A percentile compares a stretch with the other conserved stretches of the same genome.
Conservation (phyloP, 2,329 filamentous ascomycete genomes). For the Exophiala phaeomuriformis region DNA sequence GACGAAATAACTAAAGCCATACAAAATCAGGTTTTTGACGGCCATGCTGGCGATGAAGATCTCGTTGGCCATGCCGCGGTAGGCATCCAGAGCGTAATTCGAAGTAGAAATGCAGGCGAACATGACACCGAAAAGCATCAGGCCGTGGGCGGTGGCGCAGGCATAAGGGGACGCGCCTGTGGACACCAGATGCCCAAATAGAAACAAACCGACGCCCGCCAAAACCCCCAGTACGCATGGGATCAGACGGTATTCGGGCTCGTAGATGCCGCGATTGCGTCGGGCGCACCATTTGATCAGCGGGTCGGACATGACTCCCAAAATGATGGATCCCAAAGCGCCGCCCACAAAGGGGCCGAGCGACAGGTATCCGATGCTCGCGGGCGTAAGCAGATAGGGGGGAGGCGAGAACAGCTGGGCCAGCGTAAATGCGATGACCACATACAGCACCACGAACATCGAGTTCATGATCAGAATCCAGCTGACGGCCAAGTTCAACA, state of each 20-base stretch:
- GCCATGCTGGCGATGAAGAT: constrained; percentile 28
- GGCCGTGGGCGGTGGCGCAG: not conserved
- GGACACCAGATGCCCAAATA: constrained; percentile 20
- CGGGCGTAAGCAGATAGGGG: constrained; percentile 28
- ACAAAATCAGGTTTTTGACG: constrained; percentile 28
- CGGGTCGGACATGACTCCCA: constrained; percentile 30
- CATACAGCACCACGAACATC: not conserved
- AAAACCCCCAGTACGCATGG: constrained; percentile 13
- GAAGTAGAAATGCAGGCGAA: not conserved
- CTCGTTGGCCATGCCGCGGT: constrained; percentile 21
- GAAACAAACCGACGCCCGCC: constrained; percentile 23
- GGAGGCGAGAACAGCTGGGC: constrained; percentile 29
- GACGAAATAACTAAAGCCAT: constrained; percentile 20
- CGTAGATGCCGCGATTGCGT: constrained; percentile 36
- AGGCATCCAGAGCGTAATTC: constrained; percentile 25
- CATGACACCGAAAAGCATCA: not conserved
- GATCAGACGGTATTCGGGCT: constrained; percentile 28
- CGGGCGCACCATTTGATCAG: constrained; percentile 34
- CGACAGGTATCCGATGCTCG: constrained; percentile 25
- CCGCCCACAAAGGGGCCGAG: constrained; percentile 7
- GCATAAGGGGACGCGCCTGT: constrained; percentile 4
- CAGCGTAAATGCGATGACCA: constrained; percentile 8
- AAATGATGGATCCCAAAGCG: constrained; percentile 32
- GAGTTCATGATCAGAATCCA: not conserved
- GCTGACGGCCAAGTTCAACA: constrained; percentile 28